Evolutionary conservation across 2,329 filamentous ascomycete genomes (phyloP), one percentile per base, ranked within the genome.

Genomic region (Cylindrodendrum hubeiense): DNA sequence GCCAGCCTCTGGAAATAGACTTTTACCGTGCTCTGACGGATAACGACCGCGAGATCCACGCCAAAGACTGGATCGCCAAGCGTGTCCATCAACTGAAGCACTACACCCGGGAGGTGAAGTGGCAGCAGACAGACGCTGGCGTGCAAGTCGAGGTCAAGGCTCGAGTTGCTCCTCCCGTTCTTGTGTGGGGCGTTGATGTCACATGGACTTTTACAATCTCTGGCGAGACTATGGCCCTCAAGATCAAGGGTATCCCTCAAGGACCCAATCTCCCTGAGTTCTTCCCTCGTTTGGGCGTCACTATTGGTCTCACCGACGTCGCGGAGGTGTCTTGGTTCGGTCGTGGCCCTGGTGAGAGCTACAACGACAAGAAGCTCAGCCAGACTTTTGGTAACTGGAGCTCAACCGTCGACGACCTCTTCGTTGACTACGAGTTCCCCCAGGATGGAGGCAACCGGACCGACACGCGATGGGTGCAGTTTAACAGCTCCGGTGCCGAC

Each of bases 1-100:
- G 81, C 4, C 74, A 81, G 30, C 83, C 84, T 1, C 71, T 84
- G 3, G 68, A 77, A 2, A 80, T 90, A 43, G 83, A 84, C 66
- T 86, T 92, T 74, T 91, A 90, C 80, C 89, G 90, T 41, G 86
- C 90, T 0, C 82, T 86, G 39, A 92, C 90, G 0, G 89, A 92
- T 78, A 92, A 92, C 73, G 90, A 92, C 73, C 81, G 82, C 4
- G 85, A 85, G 0, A 80, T 81, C 7, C 86, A 87, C 67, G 89
- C 88, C 1, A 79, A 82, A 55, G 83, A 90, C 65, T 92, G 90
- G 90, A 77, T 81, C 12, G 80, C 82, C 19, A 72, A 78, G 7
- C 79, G 81, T 3, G 71, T 87, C 0, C 81, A 86, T 70, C 81
- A 85, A 69, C 84, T 82, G 3, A 80, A 79, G 5, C 75, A 78